A percentile compares a stretch with the other conserved stretches of the same genome.
phyloP scores from a whole-genome alignment of 2,329 filamentous ascomycete species.

The Trichoderma endophyticum region DNA sequence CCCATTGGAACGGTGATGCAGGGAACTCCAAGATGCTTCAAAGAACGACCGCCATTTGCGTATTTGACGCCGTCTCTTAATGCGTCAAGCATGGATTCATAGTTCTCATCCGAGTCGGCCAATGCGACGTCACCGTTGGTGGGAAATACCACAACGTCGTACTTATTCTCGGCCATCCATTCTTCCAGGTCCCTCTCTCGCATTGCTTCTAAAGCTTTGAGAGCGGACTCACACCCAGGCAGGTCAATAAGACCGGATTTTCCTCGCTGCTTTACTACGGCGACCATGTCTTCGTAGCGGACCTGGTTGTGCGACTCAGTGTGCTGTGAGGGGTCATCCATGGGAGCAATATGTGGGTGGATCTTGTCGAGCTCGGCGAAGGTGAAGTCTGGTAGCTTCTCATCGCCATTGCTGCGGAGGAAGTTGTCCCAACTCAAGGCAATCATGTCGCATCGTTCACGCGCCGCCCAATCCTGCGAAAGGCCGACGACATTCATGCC shows the following conservation, averaged over 20 bases:
- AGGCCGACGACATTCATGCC: neutral
- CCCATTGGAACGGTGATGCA: neutral
- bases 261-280: neutral
- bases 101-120: neutral
- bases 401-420: neutral
- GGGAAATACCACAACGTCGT: neutral
- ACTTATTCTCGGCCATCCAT: neutral
- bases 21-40: neutral
- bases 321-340: neutral
- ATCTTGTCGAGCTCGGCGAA: neutral
- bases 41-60: neutral
- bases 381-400: neutral
- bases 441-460: neutral
- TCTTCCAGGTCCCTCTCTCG: neutral
- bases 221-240: neutral
- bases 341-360: neutral
- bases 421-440: neutral
- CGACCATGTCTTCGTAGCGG: neutral
- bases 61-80: neutral
- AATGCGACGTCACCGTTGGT: neutral
- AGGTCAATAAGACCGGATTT: neutral
- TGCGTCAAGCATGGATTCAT: neutral
- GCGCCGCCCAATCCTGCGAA: neutral
- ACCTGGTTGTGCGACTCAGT: neutral
- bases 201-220: neutral